These are phyloP conservation scores for Aspergillus vadensis DNA, from an alignment of 2,329 filamentous ascomycete genomes.

Conservation along the genomic window DNA sequence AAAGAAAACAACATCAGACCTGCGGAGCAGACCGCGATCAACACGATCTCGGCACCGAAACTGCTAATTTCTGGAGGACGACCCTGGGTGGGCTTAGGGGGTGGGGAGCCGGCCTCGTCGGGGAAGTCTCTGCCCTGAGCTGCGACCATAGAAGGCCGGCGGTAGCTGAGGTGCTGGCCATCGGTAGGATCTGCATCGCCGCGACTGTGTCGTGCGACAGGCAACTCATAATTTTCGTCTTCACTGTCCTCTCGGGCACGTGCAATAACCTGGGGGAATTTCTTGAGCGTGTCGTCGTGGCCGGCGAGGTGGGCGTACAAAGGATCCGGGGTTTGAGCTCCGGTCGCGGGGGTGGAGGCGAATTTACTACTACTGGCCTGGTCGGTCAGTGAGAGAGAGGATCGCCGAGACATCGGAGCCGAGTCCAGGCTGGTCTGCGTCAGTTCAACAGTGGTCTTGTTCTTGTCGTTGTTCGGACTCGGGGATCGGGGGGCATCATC, in stretches of 20 bases:
- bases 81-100: conserved; percentile 32
- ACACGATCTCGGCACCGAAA: conserved; percentile 43
- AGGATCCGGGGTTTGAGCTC: conserved; percentile 33
- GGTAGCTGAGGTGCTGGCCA: neutral
- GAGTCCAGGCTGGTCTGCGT: neutral
- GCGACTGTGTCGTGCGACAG: neutral
- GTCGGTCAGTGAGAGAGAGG: neutral
- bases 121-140: conserved; percentile 12
- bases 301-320: conserved; percentile 20
- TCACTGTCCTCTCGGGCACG: conserved; percentile 12
- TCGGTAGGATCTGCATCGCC: neutral
- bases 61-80: conserved; percentile 44
- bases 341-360: conserved; percentile 27
- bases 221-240: conserved; percentile 1
- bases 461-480: neutral
- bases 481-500: neutral
- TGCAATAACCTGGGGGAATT: conserved; percentile 21
- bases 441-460: neutral
- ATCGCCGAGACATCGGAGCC: neutral
- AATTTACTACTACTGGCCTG: neutral
- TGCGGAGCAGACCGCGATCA: conserved; percentile 47
- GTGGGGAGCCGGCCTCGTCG: conserved; percentile 25
- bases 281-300: conserved; percentile 21
- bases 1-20: conserved; percentile 49
- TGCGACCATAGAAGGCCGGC: neutral